Conservation (phyloP, 805 yeast genomes). For the Yarrowia hollandica region DNA sequence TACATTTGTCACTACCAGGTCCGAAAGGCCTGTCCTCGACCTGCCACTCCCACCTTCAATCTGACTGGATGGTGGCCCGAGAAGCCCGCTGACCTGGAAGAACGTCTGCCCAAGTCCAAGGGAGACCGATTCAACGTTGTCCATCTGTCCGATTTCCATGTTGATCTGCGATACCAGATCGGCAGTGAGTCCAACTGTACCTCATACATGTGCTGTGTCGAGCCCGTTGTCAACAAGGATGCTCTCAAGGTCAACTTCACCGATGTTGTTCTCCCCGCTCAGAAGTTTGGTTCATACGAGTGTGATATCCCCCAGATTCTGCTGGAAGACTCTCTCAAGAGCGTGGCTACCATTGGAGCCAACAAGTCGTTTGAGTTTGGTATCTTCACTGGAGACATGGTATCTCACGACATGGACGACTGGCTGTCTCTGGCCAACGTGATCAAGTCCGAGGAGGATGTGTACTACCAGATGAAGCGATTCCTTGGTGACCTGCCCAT, state of each 20-base stretch:
- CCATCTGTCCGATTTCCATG: conserved; percentile 67
- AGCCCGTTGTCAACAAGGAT: conserved; percentile 29
- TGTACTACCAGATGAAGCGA: conserved; percentile 55
- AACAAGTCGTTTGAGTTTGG: conserved; percentile 55
- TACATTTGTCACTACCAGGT: conserved; percentile 60
- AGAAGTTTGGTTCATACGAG: conserved; percentile 58
- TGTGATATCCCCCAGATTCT: conserved; percentile 69
- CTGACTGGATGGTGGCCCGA: conserved; percentile 49
- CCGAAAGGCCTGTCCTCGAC: conserved; percentile 53
- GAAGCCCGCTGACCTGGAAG: conserved; percentile 41
- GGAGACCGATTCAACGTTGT: conserved; percentile 56
- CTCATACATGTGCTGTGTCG: conserved; percentile 61
- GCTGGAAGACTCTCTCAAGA: conserved; percentile 56
- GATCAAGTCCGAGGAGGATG: conserved; percentile 52
- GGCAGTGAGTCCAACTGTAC: conserved; percentile 49
- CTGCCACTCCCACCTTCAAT: conserved; percentile 53
- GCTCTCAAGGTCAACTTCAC: conserved; percentile 20
- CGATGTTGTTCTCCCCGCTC: conserved; percentile 52
- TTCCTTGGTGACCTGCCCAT: conserved; percentile 55
- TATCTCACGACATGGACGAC: conserved; percentile 57
- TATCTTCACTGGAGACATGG: conserved; percentile 71
- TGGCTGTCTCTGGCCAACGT: conserved; percentile 52
- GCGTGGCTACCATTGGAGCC: conserved; percentile 44
- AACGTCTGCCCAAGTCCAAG: conserved; percentile 29
- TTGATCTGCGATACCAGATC: conserved; percentile 51